phyloP scores from a whole-genome alignment of 805 yeast species.

The Candida gorgasii region DNA sequence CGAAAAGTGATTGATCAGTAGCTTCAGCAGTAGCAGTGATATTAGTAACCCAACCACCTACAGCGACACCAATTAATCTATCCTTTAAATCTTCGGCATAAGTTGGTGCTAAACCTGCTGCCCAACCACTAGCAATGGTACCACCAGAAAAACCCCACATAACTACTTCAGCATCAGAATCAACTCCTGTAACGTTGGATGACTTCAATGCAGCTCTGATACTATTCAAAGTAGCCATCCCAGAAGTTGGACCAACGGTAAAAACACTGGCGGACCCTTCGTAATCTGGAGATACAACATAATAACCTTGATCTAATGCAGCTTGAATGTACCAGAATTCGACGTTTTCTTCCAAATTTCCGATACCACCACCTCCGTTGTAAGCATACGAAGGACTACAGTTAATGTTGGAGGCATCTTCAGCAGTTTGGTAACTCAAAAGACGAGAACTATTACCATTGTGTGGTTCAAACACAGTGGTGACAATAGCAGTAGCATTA shows the following conservation, averaged over 20 bases:
- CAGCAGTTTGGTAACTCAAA: slow-evolving; percentile 28
- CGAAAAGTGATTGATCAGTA: slow-evolving; percentile 24
- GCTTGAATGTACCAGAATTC: slow-evolving; percentile 21
- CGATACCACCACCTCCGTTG: slow-evolving; percentile 19
- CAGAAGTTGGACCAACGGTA: slow-evolving; percentile 30
- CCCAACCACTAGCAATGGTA: slow-evolving; percentile 36
- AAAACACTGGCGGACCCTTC: slow-evolving; percentile 34
- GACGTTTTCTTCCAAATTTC: slow-evolving; percentile 16
- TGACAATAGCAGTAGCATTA: slow-evolving; percentile 23
- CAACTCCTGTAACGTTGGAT: slow-evolving; percentile 18
- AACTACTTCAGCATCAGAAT: slow-evolving; percentile 17
- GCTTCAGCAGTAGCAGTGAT: slow-evolving; percentile 25
- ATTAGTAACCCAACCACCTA: slow-evolving; percentile 37
- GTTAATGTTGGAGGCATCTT: slow-evolving; percentile 26
- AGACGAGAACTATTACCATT: slow-evolving; percentile 26
- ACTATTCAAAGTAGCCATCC: slow-evolving; percentile 29
- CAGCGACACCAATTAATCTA: slow-evolving; percentile 27
- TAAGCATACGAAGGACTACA: slow-evolving; percentile 30
- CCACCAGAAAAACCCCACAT: slow-evolving; percentile 42
- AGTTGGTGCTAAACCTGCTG: slow-evolving; percentile 30
- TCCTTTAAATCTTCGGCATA: slow-evolving; percentile 32
- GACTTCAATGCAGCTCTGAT: slow-evolving; percentile 28
- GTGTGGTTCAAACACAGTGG: slow-evolving; percentile 30
- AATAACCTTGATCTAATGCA: slow-evolving; percentile 30
- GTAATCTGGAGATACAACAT: slow-evolving; percentile 34